Base-by-base conservation (phyloP, 805 yeast genomes). In the Starmerella bombicola region DNA sequence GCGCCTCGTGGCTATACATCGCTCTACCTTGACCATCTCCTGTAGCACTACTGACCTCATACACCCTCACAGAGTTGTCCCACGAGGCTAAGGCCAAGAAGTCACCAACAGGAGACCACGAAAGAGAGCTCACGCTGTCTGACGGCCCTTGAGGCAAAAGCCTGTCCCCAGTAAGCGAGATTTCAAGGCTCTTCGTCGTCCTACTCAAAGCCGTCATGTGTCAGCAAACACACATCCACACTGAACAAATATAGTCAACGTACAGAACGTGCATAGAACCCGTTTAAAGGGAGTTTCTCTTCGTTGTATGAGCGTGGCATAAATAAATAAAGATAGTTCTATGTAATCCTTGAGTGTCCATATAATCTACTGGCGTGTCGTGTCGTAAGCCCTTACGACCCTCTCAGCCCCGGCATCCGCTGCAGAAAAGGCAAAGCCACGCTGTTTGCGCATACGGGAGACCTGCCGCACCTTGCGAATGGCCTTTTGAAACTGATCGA, bases 401-500 rank as follows among this genome's bases (percentile, higher is more conserved):
- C 78, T 77, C 50, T 85, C 95, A 28, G 93, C 93, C 35, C 94
- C 94, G 58, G 82, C 95, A 48, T 84, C 95, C 35, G 81, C 85
- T 61, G 91, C 97, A 5, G 96, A 85, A 55, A 91, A 91, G 1
- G 99, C 99, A 68, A 83, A 91, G 5, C 99, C 99, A 63, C 97
- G 77, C 63, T 91, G 98, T 56, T 91, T 91, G 59, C 93, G 81
- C 82, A 91, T 88, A 61, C 99, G 73, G 61, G 88, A 95, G 29
- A 91, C 97, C 62, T 93, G 99, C 62, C 99, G 78, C 19, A 91
- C 97, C 57, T 85, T 91, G 56, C 97, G 72, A 42, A 91, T 91
- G 5, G 97, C 96, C 59, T 80, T 85, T 61, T 91, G 98, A 69
- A 91, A 91, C 49, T 86, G 93, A 52, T 85, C 94, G 72, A 86